These are phyloP conservation scores for Penicillium sp. DNA, from an alignment of 2,329 filamentous ascomycete genomes.

Conservation along the genomic window DNA sequence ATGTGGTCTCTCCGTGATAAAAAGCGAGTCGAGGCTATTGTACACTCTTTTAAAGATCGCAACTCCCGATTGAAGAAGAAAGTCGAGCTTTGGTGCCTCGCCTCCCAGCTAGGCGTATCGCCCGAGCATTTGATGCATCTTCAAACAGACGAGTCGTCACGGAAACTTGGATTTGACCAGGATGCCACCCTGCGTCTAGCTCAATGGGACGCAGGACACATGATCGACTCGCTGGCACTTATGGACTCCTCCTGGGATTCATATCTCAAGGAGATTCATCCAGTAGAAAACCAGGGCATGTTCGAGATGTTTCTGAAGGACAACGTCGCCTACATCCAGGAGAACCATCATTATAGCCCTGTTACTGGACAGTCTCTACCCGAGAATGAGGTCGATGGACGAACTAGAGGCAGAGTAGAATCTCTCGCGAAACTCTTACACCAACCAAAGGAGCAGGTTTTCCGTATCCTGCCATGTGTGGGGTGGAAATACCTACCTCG, in stretches of 20 bases:
- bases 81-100: conserved; percentile 10
- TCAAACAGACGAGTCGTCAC: conserved; percentile 5
- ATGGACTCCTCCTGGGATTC: conserved; percentile 3
- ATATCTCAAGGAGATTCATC: neutral
- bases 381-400: neutral
- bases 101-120: conserved; percentile 8
- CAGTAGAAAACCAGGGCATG: conserved; percentile 9
- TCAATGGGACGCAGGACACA: conserved; percentile 7
- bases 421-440: conserved; percentile 10
- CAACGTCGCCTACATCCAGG: conserved; percentile 6
- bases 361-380: too few species aligned
- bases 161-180: conserved; percentile 7
- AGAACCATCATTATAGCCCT: conserved; percentile 7
- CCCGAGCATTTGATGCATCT: conserved; percentile 13
- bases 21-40: conserved; percentile 8
- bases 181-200: conserved; percentile 9
- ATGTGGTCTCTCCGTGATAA: conserved; percentile 6
- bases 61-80: conserved; percentile 11
- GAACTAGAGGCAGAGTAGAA: conserved; percentile 5
- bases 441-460: conserved; percentile 11
- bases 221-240: conserved; percentile 1
- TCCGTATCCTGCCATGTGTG: conserved; percentile 9
- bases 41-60: conserved; percentile 8
- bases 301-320: conserved; percentile 9
- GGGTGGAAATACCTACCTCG: conserved; percentile 11